These are phyloP conservation scores for Moesziomyces sp. DNA, from an alignment of 1,284 basidiomycete genomes.

Conservation along the genomic window DNA sequence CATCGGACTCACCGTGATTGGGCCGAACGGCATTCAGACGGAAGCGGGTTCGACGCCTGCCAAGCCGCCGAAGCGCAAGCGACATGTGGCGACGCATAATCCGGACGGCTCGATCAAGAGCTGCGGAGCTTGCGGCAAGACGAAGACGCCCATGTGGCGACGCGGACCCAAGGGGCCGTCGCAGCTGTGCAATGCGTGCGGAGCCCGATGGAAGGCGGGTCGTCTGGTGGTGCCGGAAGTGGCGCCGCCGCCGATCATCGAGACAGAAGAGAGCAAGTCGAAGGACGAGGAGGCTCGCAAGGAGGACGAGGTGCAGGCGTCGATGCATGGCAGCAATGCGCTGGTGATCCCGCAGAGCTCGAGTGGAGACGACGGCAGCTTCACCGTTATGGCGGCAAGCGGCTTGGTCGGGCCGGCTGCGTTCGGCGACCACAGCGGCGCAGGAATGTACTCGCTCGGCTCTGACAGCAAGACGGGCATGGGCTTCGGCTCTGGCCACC, in stretches of 20 bases:
- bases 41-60: conserved; percentile 28
- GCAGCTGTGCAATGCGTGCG: conserved; percentile 65
- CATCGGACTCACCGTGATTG: conserved; percentile 33
- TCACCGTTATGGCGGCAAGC: conserved; percentile 28
- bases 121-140: conserved; percentile 64
- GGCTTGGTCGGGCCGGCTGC: conserved; percentile 26
- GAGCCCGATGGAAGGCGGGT: conserved; percentile 65
- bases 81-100: conserved; percentile 65
- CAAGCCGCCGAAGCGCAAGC: conserved; percentile 60
- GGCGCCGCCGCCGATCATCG: conserved; percentile 57
- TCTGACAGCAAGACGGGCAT: conserved; percentile 29
- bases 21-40: conserved; percentile 39
- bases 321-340: conserved; percentile 49
- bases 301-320: conserved; percentile 40
- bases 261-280: conserved; percentile 43
- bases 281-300: conserved; percentile 40
- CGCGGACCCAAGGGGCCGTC: conserved; percentile 62
- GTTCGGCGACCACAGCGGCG: conserved; percentile 19
- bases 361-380: conserved; percentile 26
- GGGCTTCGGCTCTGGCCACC: conserved; percentile 27
- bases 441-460: conserved; percentile 19
- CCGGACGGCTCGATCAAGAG: conserved; percentile 64
- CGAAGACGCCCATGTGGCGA: conserved; percentile 66
- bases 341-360: conserved; percentile 48
- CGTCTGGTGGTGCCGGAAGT: conserved; percentile 62